phyloP scores from a whole-genome alignment of 2,329 filamentous ascomycete genomes.

The Magnaporthiopsis incrustans region DNA sequence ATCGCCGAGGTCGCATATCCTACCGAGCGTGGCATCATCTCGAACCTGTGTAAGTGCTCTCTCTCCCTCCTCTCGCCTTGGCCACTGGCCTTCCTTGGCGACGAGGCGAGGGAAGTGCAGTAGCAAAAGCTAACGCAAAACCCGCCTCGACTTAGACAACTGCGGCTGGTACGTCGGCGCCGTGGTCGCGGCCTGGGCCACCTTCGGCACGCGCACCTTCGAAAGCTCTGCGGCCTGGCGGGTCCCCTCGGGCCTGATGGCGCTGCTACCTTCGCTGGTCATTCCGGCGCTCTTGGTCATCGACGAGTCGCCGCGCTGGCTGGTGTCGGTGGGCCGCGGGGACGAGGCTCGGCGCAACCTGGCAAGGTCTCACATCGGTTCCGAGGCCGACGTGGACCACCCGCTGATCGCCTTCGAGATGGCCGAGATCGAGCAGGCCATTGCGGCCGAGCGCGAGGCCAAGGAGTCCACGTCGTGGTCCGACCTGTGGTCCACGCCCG shows the following conservation, averaged over 20 bases:
- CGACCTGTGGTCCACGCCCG: constrained; percentile 23
- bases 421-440: constrained; percentile 37
- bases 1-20: constrained; percentile 13
- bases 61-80: too few relatives aligned
- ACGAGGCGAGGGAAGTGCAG: too few relatives aligned
- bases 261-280: constrained; percentile 26
- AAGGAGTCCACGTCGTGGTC: constrained; percentile 21
- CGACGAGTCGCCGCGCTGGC: constrained; percentile 33
- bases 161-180: constrained; percentile 8
- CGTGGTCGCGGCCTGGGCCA: constrained; percentile 34
- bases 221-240: constrained; percentile 33
- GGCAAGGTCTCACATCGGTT: constrained; percentile 27
- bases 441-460: constrained; percentile 31
- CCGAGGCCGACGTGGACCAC: constrained; percentile 23
- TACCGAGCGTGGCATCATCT: constrained; percentile 9
- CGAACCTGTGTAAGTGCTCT: background rate
- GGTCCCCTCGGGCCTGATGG: constrained; percentile 13
- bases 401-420: constrained; percentile 22
- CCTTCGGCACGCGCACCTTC: constrained; percentile 34
- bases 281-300: constrained; percentile 28
- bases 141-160: background rate
- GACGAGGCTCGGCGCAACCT: constrained; percentile 10
- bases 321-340: constrained; percentile 1
- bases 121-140: too few relatives aligned
- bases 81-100: too few relatives aligned